Conservation (phyloP, 2,329 filamentous ascomycete species). For the Geosmithia putterillii region DNA sequence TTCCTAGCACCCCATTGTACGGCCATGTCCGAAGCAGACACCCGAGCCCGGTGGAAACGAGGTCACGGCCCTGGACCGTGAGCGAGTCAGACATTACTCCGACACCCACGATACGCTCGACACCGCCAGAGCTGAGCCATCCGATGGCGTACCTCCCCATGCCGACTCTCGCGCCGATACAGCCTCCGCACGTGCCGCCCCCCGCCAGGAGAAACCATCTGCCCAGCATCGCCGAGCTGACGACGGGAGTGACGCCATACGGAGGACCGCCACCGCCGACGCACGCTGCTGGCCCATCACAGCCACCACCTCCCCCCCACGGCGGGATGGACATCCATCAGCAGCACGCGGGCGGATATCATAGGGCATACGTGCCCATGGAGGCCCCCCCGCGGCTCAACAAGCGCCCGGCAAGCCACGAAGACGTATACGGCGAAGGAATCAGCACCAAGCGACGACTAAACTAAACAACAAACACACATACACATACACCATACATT, state of each 20-base stretch:
- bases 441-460: constrained; percentile 19
- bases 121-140: constrained; percentile 14
- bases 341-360: neutral
- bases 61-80: constrained; percentile 1
- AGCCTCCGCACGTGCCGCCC: constrained; percentile 20
- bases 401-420: constrained; percentile 41
- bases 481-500: neutral
- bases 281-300: neutral
- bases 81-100: constrained; percentile 1
- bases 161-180: constrained; percentile 40
- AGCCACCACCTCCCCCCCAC: no score
- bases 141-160: constrained; percentile 19
- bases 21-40: constrained; percentile 23
- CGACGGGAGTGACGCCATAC: constrained; percentile 50
- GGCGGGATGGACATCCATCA: no score
- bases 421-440: constrained; percentile 14
- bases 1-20: constrained; percentile 26
- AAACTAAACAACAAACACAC: constrained; percentile 7
- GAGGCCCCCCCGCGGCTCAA: constrained; percentile 22
- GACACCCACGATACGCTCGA: constrained; percentile 11
- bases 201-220: constrained; percentile 31
- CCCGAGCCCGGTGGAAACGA: neutral
- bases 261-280: constrained; percentile 28
- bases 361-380: constrained; percentile 13
- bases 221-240: constrained; percentile 51